phyloP scores from a whole-genome alignment of 768 basidiomycete genomes.

The Hortiboletus flavorubellus region DNA sequence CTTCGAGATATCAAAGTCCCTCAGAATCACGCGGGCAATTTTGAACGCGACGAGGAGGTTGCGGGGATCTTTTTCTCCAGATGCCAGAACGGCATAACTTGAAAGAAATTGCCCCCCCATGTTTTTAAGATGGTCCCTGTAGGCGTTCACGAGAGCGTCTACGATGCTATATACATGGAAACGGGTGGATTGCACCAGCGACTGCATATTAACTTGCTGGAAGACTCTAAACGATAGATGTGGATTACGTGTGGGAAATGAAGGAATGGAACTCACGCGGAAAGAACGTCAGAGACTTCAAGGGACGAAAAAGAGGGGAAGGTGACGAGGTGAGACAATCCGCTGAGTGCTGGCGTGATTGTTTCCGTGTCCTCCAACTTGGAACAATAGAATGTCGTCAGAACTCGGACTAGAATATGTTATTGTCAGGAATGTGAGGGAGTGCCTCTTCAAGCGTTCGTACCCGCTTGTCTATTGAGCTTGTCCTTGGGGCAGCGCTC shows the following conservation, averaged over 20 bases:
- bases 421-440: background rate
- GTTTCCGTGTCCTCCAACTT: conserved; percentile 87
- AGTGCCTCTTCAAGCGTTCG: conserved; percentile 16
- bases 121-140: conserved; percentile 55
- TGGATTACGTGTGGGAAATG: background rate
- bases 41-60: conserved; percentile 90
- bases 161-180: conserved; percentile 79
- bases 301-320: conserved; percentile 59
- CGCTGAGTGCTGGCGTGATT: conserved; percentile 76
- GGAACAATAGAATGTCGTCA: conserved; percentile 77
- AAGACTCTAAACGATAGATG: conserved; percentile 53
- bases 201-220: conserved; percentile 74
- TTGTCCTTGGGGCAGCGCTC: conserved; percentile 53
- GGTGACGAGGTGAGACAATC: conserved; percentile 62
- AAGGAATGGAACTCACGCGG: conserved; percentile 46
- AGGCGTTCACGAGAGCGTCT: conserved; percentile 49
- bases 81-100: conserved; percentile 76
- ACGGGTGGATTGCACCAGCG: conserved; percentile 77
- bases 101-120: conserved; percentile 72
- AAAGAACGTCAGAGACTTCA: conserved; percentile 59
- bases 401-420: conserved; percentile 63
- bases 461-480: conserved; percentile 82
- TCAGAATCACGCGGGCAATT: conserved; percentile 78
- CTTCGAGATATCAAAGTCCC: conserved; percentile 79
- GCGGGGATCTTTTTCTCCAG: conserved; percentile 96